These are phyloP conservation scores for Exutisphaerella laricina DNA, from an alignment of 2,329 filamentous ascomycete genomes.

Conservation along the genomic window DNA sequence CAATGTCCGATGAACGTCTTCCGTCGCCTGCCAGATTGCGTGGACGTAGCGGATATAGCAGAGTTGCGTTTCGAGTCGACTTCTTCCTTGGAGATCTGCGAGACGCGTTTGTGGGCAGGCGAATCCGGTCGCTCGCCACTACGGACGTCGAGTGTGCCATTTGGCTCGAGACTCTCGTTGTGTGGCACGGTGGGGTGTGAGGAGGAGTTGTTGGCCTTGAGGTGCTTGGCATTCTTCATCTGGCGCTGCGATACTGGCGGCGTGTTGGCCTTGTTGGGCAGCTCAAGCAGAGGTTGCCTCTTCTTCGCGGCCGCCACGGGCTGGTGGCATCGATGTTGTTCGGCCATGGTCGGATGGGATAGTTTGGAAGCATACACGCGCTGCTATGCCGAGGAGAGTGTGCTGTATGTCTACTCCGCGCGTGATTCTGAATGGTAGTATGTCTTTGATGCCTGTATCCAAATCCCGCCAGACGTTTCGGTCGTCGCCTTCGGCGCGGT, in stretches of 20 bases:
- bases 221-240: slow-evolving; percentile 7
- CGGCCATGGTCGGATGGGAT: slow-evolving; percentile 25
- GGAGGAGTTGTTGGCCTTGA: slow-evolving; percentile 19
- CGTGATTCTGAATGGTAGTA: slow-evolving; percentile 9
- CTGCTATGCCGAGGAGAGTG: slow-evolving; percentile 4
- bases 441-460: slow-evolving; percentile 17
- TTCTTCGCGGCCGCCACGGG: slow-evolving; percentile 16
- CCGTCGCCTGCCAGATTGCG: slow-evolving; percentile 45
- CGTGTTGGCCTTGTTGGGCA: slow-evolving; percentile 28
- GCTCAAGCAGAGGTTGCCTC: slow-evolving; percentile 29
- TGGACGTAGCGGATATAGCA: slow-evolving; percentile 52
- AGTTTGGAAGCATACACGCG: slow-evolving; percentile 8
- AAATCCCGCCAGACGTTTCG: slow-evolving; percentile 11
- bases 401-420: slow-evolving; percentile 3
- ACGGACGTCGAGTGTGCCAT: slow-evolving; percentile 40
- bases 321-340: slow-evolving; percentile 22
- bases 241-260: slow-evolving; percentile 21
- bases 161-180: slow-evolving; percentile 42
- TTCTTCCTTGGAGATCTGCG: slow-evolving; percentile 43
- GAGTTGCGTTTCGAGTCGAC: slow-evolving; percentile 49
- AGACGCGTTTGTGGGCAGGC: slow-evolving; percentile 50
- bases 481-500: slow-evolving; percentile 6
- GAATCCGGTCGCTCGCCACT: slow-evolving; percentile 30
- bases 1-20: slow-evolving; percentile 83
- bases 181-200: slow-evolving; percentile 32